Base-by-base conservation (phyloP, 805 yeast genomes). In the Wickerhamomyces rabaulensis region DNA sequence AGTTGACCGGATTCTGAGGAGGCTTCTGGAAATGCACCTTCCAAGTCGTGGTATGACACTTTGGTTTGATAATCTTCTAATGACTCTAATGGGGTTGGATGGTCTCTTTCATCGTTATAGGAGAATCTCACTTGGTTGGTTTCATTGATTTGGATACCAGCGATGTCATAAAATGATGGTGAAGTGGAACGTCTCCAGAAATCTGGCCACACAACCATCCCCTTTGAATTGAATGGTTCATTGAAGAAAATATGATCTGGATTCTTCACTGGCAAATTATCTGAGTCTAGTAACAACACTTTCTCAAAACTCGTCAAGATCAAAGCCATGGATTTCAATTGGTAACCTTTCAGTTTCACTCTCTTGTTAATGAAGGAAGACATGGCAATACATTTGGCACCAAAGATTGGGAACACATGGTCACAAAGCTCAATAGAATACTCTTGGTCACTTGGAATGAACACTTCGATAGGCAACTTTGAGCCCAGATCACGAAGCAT, bases 221-320 rank as follows among this genome's bases (percentile, higher is more conserved):
- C 79, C n/a, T 66, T 56, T 2, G 70, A 58, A 17, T 48, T 50
- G 31, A 51, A 63, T 2, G 66, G 66, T 29, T 64, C 82, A 51
- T 56, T 54, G 23, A 53, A 53, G 44, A 61, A 61, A 20, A 83
- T 62, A 7, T 61, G 50, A 53, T 78, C 83, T 4, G 82, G 75
- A 12, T 71, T 63, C 52, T 70, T 74, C 26, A 77, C 65, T 2
- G 83, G 82, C 25, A 76, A 64, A 51, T 84, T 80, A 64, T 89
- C 96, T 33, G 92, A 80, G 59, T 89, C 97, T 53, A 87, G 61
- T 52, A 87, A 70, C 54, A 87, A 69, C 9, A 85, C 82, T 51
- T 85, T 79, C 55, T 87, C 88, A 64, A 89, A 89, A 41, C 83
- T 74, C 0, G 95, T 83, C n/a, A 86, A 77, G 50, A 89, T 66